phyloP scores from a whole-genome alignment of 2,329 filamentous ascomycete species.

The Aspergillus sclerotialis region DNA sequence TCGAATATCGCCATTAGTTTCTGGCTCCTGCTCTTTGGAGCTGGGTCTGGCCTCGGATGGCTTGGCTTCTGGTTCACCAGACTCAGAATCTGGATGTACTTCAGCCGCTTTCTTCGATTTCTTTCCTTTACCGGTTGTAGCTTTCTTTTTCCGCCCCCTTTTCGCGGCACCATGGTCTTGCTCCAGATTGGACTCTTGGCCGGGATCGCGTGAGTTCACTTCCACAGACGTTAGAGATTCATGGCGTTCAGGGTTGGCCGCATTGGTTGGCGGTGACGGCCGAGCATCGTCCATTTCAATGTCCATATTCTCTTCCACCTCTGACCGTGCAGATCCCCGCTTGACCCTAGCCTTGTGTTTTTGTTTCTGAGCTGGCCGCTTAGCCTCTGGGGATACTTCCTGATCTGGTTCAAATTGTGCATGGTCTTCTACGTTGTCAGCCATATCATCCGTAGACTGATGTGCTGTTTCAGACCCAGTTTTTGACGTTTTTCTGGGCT shows the following conservation, averaged over 20 bases:
- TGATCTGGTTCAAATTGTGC: constrained; percentile 3
- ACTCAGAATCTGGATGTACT: constrained; percentile 7
- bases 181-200: constrained; percentile 24
- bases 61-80: constrained; percentile 4
- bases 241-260: constrained; percentile 12
- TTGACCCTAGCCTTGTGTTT: constrained; percentile 14
- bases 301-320: constrained; percentile 11
- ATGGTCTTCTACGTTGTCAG: constrained; percentile 7
- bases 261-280: constrained; percentile 3
- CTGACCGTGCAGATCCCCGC: constrained; percentile 15
- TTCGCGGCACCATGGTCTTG: constrained; percentile 14
- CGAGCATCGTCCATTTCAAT: constrained; percentile 3
- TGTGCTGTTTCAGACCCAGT: constrained; percentile 7
- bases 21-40: constrained; percentile 4
- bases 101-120: constrained; percentile 20
- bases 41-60: constrained; percentile 1
- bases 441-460: constrained; percentile 4
- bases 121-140: constrained; percentile 20
- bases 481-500: constrained; percentile 24
- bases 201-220: constrained; percentile 21
- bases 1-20: constrained; percentile 13
- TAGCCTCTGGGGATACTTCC: constrained; percentile 1
- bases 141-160: constrained; percentile 21
- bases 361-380: constrained; percentile 11
- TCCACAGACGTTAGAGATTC: constrained; percentile 25